Percentiles rank a stretch among this genome's conserved stretches.
Conservation (phyloP, 257 asterid species). For the Solanum etuberosum region DNA sequence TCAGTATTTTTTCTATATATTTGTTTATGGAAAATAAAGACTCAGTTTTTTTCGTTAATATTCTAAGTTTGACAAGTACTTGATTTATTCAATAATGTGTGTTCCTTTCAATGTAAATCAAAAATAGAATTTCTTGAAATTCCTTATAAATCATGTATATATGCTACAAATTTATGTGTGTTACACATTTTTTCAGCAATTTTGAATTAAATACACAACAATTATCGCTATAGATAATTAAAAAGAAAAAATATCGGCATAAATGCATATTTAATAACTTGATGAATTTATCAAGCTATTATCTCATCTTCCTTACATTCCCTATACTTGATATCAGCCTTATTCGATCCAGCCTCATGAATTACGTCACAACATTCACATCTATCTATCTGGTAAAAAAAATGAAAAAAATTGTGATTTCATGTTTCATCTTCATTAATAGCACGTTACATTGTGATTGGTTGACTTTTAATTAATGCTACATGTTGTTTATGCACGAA, state of each 20-base stretch:
- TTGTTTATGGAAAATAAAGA: background rate
- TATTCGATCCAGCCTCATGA: background rate
- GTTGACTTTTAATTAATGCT: background rate
- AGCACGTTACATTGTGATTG: background rate
- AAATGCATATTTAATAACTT: background rate
- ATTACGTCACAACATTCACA: slow-evolving; percentile 27
- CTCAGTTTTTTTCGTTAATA: background rate
- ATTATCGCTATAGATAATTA: background rate
- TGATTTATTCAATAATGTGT: background rate
- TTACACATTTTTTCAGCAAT: background rate
- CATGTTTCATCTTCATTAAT: background rate
- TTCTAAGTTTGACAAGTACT: background rate
- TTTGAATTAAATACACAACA: background rate
- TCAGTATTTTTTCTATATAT: background rate
- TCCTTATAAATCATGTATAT: background rate
- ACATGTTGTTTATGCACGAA: background rate
- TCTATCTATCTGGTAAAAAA: slow-evolving; percentile 11
- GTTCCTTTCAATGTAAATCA: background rate
- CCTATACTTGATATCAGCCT: slow-evolving; percentile 8
- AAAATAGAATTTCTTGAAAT: background rate
- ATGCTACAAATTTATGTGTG: background rate
- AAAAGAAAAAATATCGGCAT: background rate
- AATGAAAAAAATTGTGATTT: background rate
- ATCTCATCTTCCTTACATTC: slow-evolving; percentile 17
- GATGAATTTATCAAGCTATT: slow-evolving; percentile 6